Evolutionary conservation across 23 red algal genomes (phyloP).

Genomic region (Gracilaria domingensis): DNA sequence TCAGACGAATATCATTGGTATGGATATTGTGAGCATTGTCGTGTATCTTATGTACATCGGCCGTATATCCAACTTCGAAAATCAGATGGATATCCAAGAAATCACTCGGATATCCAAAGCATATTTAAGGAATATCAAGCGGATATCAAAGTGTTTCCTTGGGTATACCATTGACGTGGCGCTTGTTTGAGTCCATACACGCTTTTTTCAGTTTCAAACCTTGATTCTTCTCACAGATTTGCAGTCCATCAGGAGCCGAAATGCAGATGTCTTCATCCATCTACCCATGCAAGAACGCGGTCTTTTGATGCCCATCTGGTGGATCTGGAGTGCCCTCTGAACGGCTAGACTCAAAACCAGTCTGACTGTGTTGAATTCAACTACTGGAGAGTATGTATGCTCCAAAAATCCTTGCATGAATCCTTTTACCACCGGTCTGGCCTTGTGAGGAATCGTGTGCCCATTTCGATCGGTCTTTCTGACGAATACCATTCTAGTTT

Average conservation of each 20-base stretch:
- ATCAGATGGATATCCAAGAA: no score
- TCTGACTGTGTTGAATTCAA: slow-evolving; percentile 42
- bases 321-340: slow-evolving; percentile 22
- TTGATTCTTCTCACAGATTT: neutral
- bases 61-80: no score
- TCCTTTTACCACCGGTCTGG: slow-evolving; percentile 43
- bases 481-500: slow-evolving; percentile 42
- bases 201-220: neutral
- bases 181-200: slow-evolving; percentile 48
- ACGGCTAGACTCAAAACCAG: slow-evolving; percentile 24
- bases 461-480: slow-evolving; percentile 12
- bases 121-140: no score
- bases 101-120: no score
- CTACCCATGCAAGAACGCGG: slow-evolving; percentile 72
- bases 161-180: slow-evolving; percentile 10
- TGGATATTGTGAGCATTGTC: no score
- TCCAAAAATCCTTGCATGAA: slow-evolving; percentile 45
- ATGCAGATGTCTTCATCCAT: slow-evolving; percentile 53
- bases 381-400: slow-evolving; percentile 36
- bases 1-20: no score
- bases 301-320: slow-evolving; percentile 63
- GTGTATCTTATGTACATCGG: no score
- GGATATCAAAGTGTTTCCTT: no score
- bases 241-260: neutral
- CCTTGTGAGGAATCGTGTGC: slow-evolving; percentile 27